phyloP scores from a whole-genome alignment of 2,329 filamentous ascomycete species.

The Neoscytalidium dimidiatum region DNA sequence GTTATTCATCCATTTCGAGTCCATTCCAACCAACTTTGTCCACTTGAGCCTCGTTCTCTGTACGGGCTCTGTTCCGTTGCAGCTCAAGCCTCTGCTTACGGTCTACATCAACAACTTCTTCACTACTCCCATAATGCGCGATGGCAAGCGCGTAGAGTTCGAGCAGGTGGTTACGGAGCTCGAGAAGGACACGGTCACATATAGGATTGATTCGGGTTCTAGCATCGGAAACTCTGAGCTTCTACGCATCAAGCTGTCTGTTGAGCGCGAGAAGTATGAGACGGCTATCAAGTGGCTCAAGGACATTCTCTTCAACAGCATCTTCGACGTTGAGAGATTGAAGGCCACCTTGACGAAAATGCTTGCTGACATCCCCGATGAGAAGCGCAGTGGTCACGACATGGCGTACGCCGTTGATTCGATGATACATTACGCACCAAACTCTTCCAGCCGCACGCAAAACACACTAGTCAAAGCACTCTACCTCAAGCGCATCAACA shows the following conservation, averaged over 20 bases:
- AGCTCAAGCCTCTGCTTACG: conserved; percentile 79
- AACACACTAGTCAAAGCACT: conserved; percentile 83
- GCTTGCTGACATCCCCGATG: conserved; percentile 86
- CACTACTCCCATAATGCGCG: conserved; percentile 78
- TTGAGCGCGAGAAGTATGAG: conserved; percentile 85
- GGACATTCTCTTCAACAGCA: conserved; percentile 81
- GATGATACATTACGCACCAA: conserved; percentile 77
- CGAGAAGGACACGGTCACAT: conserved; percentile 87
- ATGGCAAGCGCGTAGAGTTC: conserved; percentile 78
- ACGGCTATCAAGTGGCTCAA: conserved; percentile 81
- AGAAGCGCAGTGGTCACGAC: conserved; percentile 79
- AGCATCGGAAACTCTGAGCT: conserved; percentile 78
- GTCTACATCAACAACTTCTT: conserved; percentile 94
- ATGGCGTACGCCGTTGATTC: conserved; percentile 66
- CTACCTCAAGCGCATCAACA: conserved; percentile 83
- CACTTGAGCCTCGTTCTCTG: conserved; percentile 80
- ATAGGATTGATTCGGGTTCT: conserved; percentile 69
- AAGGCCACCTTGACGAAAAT: conserved; percentile 72
- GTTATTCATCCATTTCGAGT: conserved; percentile 94
- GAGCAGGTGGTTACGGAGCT: conserved; percentile 90
- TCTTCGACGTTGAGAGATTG: conserved; percentile 73
- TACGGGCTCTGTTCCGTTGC: conserved; percentile 73
- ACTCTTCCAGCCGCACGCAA: conserved; percentile 75
- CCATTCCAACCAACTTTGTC: conserved; percentile 91
- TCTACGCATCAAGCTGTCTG: conserved; percentile 77